phyloP scores from a whole-genome alignment of 1,284 basidiomycete species.

The Singerocomus inundabilis region DNA sequence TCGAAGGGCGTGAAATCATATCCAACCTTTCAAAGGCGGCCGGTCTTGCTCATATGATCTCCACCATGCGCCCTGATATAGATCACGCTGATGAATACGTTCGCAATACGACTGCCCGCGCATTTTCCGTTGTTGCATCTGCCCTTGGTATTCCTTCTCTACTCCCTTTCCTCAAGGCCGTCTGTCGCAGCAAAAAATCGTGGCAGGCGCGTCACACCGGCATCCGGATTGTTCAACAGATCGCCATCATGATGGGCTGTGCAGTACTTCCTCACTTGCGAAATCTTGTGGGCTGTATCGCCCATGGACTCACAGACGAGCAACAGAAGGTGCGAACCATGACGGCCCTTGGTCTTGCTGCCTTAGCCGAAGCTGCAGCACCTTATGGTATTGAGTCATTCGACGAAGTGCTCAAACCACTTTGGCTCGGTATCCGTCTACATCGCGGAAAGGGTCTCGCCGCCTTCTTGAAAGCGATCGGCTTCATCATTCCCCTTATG shows the following conservation, averaged over 20 bases:
- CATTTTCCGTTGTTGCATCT: constrained; percentile 98
- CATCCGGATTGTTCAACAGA: constrained; percentile 99
- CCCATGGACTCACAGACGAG: constrained; percentile 94
- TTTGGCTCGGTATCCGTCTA: constrained; percentile 97
- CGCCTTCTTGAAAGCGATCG: constrained; percentile 98
- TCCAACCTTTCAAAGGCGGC: constrained; percentile 98
- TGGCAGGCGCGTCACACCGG: constrained; percentile 99
- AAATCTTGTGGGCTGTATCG: constrained; percentile 95
- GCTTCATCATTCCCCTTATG: constrained; percentile 99
- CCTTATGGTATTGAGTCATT: constrained; percentile 99
- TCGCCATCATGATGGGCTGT: constrained; percentile 99
- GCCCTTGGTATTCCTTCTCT: constrained; percentile 97
- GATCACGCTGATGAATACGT: constrained; percentile 99
- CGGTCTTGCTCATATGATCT: constrained; percentile 99
- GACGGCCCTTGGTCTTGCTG: constrained; percentile 96
- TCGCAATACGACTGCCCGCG: constrained; percentile 97
- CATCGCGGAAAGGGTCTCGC: constrained; percentile 98
- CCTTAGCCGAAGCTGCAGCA: constrained; percentile 94
- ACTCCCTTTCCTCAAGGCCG: constrained; percentile 96
- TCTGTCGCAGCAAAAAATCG: constrained; percentile 98
- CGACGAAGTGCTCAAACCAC: constrained; percentile 95
- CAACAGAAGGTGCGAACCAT: constrained; percentile 99
- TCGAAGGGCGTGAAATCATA: constrained; percentile 99
- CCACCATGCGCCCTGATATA: constrained; percentile 99
- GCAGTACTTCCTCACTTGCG: constrained; percentile 97